phyloP scores from a whole-genome alignment of 306 rosid genomes.

The Malus sylvestris region DNA sequence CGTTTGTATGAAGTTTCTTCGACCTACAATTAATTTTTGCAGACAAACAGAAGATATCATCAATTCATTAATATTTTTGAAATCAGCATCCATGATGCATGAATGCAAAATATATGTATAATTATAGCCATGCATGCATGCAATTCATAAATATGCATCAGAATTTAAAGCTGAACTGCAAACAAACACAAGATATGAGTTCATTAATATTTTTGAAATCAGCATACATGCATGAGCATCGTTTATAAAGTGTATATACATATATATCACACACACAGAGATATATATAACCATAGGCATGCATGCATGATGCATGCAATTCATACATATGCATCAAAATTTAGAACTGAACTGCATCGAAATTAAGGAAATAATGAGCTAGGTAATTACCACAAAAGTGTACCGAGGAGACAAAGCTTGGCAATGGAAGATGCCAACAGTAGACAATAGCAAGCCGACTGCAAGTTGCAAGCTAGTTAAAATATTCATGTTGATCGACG shows the following conservation, averaged over 20 bases:
- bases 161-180: neutral
- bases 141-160: no score
- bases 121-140: no score
- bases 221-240: neutral
- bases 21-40: neutral
- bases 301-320: neutral
- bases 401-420: conserved; percentile 16
- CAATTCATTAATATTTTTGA: neutral
- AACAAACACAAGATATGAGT: no score
- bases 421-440: conserved; percentile 16
- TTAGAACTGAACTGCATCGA: neutral
- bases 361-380: neutral
- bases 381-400: conserved; percentile 17
- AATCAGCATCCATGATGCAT: neutral
- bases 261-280: no score
- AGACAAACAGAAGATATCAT: neutral
- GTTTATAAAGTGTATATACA: no score
- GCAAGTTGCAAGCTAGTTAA: neutral
- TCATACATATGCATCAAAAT: neutral
- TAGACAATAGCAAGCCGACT: neutral
- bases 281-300: neutral
- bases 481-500: neutral
- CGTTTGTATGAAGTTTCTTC: conserved; percentile 19
- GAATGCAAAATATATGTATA: no score
- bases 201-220: no score